Conservation (phyloP, 129 eudicot genomes). For the Oenanthe sinensis region DNA sequence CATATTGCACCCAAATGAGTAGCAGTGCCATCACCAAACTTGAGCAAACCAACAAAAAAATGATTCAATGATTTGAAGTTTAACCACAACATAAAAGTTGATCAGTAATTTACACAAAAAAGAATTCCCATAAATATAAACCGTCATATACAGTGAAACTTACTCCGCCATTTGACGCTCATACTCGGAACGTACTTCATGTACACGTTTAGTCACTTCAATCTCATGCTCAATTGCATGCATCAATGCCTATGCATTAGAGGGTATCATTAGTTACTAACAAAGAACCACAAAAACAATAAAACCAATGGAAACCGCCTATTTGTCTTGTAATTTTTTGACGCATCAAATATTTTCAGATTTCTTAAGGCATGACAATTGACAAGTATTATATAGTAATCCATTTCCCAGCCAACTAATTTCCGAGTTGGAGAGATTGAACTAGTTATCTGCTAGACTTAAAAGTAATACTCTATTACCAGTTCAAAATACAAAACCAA, state of each 20-base stretch:
- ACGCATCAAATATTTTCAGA: neutral
- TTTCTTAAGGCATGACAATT: neutral
- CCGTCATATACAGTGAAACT: conserved; percentile 16
- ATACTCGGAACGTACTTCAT: conserved; percentile 88
- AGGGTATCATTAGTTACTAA: neutral
- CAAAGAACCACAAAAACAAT: neutral
- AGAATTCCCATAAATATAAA: neutral
- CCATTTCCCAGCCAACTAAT: neutral
- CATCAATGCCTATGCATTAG: conserved; percentile 54
- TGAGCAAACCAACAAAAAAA: neutral
- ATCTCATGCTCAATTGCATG: conserved; percentile 88
- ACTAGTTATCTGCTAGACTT: neutral
- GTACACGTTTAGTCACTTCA: conserved; percentile 79
- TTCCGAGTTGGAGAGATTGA: neutral
- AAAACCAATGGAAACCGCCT: neutral
- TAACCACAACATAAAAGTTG: neutral
- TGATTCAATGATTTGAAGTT: neutral
- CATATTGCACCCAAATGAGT: neutral
- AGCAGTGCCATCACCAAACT: neutral
- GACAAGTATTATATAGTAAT: neutral
- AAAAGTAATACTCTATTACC: neutral
- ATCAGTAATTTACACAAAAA: neutral
- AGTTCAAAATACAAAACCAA: neutral
- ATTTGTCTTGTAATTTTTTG: neutral
- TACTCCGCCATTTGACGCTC: conserved; percentile 91